Percentiles rank a stretch among this genome's conserved stretches.
phyloP scores from a whole-genome alignment of 2,329 filamentous ascomycete species.

The Zasmidium cellare region DNA sequence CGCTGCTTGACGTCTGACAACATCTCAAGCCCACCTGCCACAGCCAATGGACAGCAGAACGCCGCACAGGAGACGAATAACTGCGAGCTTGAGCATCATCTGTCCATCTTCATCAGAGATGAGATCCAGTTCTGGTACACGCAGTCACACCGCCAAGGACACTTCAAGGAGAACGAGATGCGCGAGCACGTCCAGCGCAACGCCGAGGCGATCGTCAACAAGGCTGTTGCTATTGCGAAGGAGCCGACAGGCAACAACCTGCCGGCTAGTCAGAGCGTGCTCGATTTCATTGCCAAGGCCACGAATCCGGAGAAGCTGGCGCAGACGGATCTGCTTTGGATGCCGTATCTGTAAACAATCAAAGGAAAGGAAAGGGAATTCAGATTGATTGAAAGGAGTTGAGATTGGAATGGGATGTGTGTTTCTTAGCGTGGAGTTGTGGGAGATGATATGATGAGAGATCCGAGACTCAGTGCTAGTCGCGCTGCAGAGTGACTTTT shows the following conservation, averaged over 20 bases:
- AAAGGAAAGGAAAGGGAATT: neutral
- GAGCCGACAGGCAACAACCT: conserved; percentile 68
- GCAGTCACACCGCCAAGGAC: conserved; percentile 64
- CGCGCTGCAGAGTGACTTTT: neutral
- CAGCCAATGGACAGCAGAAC: conserved; percentile 30
- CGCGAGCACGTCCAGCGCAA: conserved; percentile 81
- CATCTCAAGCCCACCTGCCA: conserved; percentile 22
- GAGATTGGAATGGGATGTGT: neutral
- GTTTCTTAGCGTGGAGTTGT: conserved; percentile 4
- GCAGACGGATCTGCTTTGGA: conserved; percentile 91
- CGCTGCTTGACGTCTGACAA: conserved; percentile 83
- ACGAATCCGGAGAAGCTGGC: conserved; percentile 89
- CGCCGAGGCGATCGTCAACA: conserved; percentile 87
- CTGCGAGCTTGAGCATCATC: conserved; percentile 85
- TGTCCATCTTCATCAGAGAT: conserved; percentile 92
- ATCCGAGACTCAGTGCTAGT: neutral
- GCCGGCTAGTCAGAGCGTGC: conserved; percentile 94
- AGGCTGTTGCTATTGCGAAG: conserved; percentile 77
- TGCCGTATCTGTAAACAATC: conserved; percentile 80
- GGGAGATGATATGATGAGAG: neutral
- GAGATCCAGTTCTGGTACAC: conserved; percentile 99
- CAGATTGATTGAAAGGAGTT: neutral
- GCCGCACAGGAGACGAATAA: conserved; percentile 25
- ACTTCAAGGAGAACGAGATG: conserved; percentile 66
- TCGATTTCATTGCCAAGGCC: conserved; percentile 88